Evolutionary conservation across 108 stramenopile species (phyloP), one percentile per base, ranked within the genome.

Genomic region (Pseudonitzschia multiseries): DNA sequence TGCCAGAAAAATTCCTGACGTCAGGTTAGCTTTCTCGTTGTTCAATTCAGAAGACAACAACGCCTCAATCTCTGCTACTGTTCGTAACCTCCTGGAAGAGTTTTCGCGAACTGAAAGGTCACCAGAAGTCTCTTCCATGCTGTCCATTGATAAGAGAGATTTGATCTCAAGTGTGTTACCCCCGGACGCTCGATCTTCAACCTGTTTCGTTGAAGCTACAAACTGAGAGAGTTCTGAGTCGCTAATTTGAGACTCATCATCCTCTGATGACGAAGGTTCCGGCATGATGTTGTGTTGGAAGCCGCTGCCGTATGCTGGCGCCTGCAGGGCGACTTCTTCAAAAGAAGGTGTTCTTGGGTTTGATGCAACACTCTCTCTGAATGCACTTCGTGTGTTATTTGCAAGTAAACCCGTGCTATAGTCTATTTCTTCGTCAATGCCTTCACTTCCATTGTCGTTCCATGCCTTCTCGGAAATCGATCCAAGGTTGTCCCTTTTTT

Each of bases 51-150:
- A 62, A 43, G 70, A 71, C 6, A 77, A 40, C 64, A 77, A 51
- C 22, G 77, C 77, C 33, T 77, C 77, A 42, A 77, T 77, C 27
- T 77, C 77, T 8, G 62, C 77, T 9, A 77, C 77, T 21, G 77
- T 77, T 41, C 70, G 41, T 44, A 70, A 70, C 18, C 61, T 27
- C 65, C 44, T 51, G 2, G 77, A 65, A 42, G 63, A 41, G 0
- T 24, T 63, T 21, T 33, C 68, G 28, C 60, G 36, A 53, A 44
- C 20, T 36, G 69, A 70, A 24, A 60, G 46, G 4, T 29, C 48
- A 36, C 29, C 51, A 0, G 68, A 27, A 52, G 60, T 36, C 18
- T 68, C 67, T 60, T 68, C 74, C 60, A 75, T 44, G 0, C 66
- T 68, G 42, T 75, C 74, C 42, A 46, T 26, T 17, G 74, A 75